Evolutionary conservation across 345 rosid species (phyloP).

Genomic region (Firmiana major): DNA sequence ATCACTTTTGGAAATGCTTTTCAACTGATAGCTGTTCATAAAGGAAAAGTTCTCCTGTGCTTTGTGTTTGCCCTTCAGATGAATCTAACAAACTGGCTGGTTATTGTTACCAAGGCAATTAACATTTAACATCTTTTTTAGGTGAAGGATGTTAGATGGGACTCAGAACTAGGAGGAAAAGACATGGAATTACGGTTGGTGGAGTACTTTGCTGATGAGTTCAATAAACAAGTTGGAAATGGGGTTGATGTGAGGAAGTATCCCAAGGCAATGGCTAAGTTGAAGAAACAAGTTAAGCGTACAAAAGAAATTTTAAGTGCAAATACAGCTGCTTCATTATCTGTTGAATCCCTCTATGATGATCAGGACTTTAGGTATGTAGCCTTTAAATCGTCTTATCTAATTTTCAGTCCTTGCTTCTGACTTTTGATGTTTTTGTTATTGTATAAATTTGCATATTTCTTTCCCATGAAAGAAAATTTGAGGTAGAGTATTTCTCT

Average conservation of each 20-base stretch:
- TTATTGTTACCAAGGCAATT: constrained; percentile 9
- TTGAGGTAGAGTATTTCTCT: neutral
- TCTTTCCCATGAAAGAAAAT: neutral
- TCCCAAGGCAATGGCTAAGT: constrained; percentile 97
- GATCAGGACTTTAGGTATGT: constrained; percentile 89
- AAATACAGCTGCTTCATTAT: constrained; percentile 80
- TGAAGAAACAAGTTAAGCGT: constrained; percentile 98
- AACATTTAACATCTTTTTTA: constrained; percentile 22
- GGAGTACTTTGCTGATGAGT: constrained; percentile 92
- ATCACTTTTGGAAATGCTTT: neutral
- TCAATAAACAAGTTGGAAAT: constrained; percentile 83
- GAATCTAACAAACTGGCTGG: neutral
- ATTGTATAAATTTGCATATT: neutral
- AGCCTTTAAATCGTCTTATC: neutral
- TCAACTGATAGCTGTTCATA: neutral
- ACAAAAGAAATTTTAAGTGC: constrained; percentile 98
- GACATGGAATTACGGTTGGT: constrained; percentile 81
- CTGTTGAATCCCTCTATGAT: constrained; percentile 90
- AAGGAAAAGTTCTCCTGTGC: neutral
- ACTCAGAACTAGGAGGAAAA: constrained; percentile 86
- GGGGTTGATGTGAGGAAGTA: constrained; percentile 87
- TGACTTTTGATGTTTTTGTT: neutral
- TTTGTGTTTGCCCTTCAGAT: neutral
- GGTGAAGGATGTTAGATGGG: constrained; percentile 99
- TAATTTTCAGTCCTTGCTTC: neutral